These are phyloP conservation scores for Pythium chondricola DNA, from an alignment of 352 stramenopile genomes.

Conservation along the genomic window DNA sequence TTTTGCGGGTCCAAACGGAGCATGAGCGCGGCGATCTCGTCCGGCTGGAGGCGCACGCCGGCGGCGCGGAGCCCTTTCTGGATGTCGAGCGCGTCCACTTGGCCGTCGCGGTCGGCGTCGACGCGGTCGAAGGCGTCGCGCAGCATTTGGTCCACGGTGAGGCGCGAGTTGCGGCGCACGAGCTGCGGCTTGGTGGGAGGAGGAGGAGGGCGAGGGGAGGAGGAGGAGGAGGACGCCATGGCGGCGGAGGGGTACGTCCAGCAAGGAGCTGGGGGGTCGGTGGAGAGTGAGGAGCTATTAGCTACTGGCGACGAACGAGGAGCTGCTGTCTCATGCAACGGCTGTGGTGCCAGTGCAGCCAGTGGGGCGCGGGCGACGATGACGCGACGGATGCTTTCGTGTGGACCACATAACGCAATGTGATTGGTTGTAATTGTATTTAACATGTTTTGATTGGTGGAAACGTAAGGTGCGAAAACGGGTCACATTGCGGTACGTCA, in stretches of 20 bases:
- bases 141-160: constrained; percentile 71
- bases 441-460: not conserved
- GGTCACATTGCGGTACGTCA: not conserved
- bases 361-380: too few species aligned
- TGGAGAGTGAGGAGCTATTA: not conserved
- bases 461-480: constrained; percentile 3
- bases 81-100: constrained; percentile 70
- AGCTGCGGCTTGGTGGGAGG: constrained; percentile 24
- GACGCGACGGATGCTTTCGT: not conserved
- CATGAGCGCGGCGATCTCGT: constrained; percentile 60
- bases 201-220: not conserved
- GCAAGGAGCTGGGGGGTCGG: not conserved
- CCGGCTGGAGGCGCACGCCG: constrained; percentile 50
- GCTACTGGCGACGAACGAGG: not conserved
- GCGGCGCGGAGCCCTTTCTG: constrained; percentile 55
- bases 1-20: constrained; percentile 61
- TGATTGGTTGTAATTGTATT: constrained; percentile 2
- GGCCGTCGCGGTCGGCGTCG: constrained; percentile 62
- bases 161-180: constrained; percentile 69
- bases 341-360: too few species aligned
- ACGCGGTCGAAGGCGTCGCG: constrained; percentile 69
- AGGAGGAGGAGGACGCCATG: too few species aligned
- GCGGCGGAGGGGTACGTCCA: not conserved
- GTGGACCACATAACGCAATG: not conserved
- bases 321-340: constrained; percentile 1